Base-by-base conservation (phyloP, 208 protist species). In the Trypanosoma platydactyli region DNA sequence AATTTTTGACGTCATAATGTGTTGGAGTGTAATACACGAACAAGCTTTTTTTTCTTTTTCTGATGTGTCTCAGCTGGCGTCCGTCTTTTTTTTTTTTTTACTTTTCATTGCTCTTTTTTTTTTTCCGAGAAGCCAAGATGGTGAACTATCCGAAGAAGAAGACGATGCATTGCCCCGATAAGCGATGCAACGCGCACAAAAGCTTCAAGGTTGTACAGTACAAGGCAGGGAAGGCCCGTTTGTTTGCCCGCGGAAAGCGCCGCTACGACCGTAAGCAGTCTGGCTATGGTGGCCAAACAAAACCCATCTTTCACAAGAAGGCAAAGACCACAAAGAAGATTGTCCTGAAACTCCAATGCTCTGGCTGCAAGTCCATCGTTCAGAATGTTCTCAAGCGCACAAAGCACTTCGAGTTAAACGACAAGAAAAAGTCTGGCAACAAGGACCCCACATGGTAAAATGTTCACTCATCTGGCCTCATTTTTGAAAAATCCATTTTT, bases 301-400 rank as follows among this genome's bases (percentile, higher is more conserved):
- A 99, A 97, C 99, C 98, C 49, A 96, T 99, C 73, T 99, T 99
- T 92, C 96, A 99, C 86, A 99, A 99, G 92, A 99, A 99, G 96
- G 97, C 98, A 50, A 99, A 99, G 92, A 99, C 98, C 27, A 99
- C 98, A 54, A 99, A 99, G 94, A 99, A 99, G 96, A 99, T 99
- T 87, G 94, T 98, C 15, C 89, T 99, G 35, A 98, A 98, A 81
- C 89, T 99, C 27, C 97, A 99, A 84, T 99, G 98, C 96, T 94
- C 91, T 50, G 73, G 86, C 51, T 99, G 98, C 95, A 98, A 98
- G 89, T 84, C 81, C 35, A 97, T 97, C 73, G 81, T 90, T 44
- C 97, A 99, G 83, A 79, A 87, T 38, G 77, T 91, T 54, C 81
- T 99, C 69, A 99, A 99, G 92, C 92, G 98, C 82, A 98, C 94